These are phyloP conservation scores for Pseudohalonectria lignicola DNA, from an alignment of 2,329 filamentous ascomycete species.

Conservation along the genomic window DNA sequence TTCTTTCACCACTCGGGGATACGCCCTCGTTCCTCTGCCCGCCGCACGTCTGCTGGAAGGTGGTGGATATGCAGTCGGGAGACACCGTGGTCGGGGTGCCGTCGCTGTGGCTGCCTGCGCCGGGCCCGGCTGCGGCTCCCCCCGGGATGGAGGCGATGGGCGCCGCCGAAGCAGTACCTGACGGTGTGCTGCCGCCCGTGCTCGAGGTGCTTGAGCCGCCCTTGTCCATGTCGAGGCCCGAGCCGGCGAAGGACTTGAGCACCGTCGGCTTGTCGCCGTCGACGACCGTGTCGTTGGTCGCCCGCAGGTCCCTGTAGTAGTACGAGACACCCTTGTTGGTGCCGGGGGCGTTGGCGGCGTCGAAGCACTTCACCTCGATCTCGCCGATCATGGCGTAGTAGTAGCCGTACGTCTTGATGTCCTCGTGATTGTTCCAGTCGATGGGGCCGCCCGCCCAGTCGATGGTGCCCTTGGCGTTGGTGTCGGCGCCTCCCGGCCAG, in stretches of 20 bases:
- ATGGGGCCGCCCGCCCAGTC: conserved; percentile 87
- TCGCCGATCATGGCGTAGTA: conserved; percentile 75
- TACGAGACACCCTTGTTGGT: conserved; percentile 62
- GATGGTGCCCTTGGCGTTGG: conserved; percentile 75
- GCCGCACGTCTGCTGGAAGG: conserved; percentile 30
- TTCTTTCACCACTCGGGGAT: conserved; percentile 10
- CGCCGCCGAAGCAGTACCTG: conserved; percentile 1
- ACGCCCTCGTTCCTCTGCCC: conserved; percentile 19
- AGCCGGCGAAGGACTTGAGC: conserved; percentile 70
- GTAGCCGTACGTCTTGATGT: conserved; percentile 77
- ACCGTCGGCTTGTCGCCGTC: conserved; percentile 66
- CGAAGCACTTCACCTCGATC: conserved; percentile 78
- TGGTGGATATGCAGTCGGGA: conserved; percentile 21
- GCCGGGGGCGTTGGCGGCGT: conserved; percentile 50
- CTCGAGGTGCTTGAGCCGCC: conserved; percentile 15
- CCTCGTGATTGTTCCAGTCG: conserved; percentile 63
- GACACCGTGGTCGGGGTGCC: conserved; percentile 6
- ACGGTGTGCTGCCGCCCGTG: conserved; percentile 5
- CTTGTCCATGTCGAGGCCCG: conserved; percentile 61
- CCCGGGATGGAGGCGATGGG: conserved; percentile 13
- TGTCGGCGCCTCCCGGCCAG: conserved; percentile 79
- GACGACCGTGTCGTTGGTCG: conserved; percentile 66
- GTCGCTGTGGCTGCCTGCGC: conserved; percentile 9
- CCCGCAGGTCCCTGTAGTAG: conserved; percentile 54
- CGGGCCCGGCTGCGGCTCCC: conserved; percentile 15